Percentiles rank a stretch among this genome's conserved stretches.
Evolutionary conservation across 768 basidiomycete genomes (phyloP).

Genomic region (Mycena venus): DNA sequence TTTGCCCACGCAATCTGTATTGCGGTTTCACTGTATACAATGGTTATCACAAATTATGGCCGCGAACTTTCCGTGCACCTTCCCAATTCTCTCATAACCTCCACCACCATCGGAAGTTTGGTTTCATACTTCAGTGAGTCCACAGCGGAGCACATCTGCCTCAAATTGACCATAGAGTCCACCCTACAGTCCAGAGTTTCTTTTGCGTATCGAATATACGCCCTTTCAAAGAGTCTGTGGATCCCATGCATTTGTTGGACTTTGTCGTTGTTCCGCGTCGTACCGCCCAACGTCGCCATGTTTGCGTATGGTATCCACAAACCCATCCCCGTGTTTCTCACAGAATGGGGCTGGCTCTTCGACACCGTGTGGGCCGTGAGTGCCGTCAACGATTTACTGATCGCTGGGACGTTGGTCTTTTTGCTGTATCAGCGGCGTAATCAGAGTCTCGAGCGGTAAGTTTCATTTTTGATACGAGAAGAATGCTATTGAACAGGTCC

Average conservation of each 20-base stretch:
- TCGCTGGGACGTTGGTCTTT: constrained; percentile 4
- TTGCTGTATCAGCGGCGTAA: background rate
- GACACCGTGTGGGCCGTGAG: background rate
- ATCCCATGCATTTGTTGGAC: background rate
- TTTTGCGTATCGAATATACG: constrained; percentile 11
- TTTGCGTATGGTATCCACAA: background rate
- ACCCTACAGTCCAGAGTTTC: constrained; percentile 6
- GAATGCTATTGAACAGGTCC: background rate
- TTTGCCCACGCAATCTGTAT: constrained; percentile 7
- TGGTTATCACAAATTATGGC: constrained; percentile 13
- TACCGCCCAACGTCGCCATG: background rate
- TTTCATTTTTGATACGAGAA: background rate
- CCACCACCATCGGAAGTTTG: background rate
- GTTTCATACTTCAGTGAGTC: background rate
- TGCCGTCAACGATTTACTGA: constrained; percentile 6
- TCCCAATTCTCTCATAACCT: background rate
- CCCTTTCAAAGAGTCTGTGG: background rate
- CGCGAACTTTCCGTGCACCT: background rate
- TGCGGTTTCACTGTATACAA: background rate
- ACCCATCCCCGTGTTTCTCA: background rate
- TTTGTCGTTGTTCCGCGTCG: constrained; percentile 2
- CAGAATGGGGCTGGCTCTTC: background rate
- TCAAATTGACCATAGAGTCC: background rate
- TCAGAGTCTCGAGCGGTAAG: background rate
- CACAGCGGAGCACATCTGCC: background rate